Percentiles rank a stretch among this genome's conserved stretches.
phyloP scores from a whole-genome alignment of 2,329 filamentous ascomycete species.

The Fusarium cicatricum region DNA sequence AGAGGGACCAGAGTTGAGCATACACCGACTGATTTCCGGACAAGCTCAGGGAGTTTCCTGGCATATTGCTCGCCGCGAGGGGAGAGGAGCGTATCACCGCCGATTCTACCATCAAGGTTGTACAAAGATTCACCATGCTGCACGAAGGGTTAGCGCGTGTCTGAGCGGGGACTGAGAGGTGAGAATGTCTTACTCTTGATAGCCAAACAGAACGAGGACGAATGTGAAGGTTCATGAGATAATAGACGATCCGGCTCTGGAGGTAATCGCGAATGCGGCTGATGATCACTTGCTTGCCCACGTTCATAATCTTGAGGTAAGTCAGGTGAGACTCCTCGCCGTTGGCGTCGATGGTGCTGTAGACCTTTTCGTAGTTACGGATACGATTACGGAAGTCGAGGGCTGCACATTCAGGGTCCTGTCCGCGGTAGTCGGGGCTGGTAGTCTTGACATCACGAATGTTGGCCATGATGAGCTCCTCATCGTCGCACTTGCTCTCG shows the following conservation, averaged over 20 bases:
- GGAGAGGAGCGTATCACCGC: constrained; percentile 89
- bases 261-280: constrained; percentile 97
- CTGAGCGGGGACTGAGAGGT: background rate
- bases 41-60: constrained; percentile 81
- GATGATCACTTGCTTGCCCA: constrained; percentile 96
- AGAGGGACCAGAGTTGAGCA: constrained; percentile 43
- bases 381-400: constrained; percentile 94
- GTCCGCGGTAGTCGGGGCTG: constrained; percentile 91
- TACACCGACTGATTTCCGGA: constrained; percentile 87
- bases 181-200: constrained; percentile 72
- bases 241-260: constrained; percentile 96
- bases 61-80: constrained; percentile 89
- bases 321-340: constrained; percentile 84
- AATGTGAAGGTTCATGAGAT: constrained; percentile 98
- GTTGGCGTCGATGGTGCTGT: constrained; percentile 87
- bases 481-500: constrained; percentile 95
- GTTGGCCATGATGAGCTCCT: constrained; percentile 97
- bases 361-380: constrained; percentile 96
- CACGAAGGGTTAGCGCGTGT: constrained; percentile 9
- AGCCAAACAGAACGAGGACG: constrained; percentile 96
- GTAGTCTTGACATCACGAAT: constrained; percentile 98
- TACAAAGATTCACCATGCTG: constrained; percentile 95
- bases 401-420: constrained; percentile 91
- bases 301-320: constrained; percentile 97
- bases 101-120: constrained; percentile 90